A percentile compares a stretch with the other conserved stretches of the same genome.
Evolutionary conservation across 768 basidiomycete genomes (phyloP).

Genomic region (Mycena epipterygia): DNA sequence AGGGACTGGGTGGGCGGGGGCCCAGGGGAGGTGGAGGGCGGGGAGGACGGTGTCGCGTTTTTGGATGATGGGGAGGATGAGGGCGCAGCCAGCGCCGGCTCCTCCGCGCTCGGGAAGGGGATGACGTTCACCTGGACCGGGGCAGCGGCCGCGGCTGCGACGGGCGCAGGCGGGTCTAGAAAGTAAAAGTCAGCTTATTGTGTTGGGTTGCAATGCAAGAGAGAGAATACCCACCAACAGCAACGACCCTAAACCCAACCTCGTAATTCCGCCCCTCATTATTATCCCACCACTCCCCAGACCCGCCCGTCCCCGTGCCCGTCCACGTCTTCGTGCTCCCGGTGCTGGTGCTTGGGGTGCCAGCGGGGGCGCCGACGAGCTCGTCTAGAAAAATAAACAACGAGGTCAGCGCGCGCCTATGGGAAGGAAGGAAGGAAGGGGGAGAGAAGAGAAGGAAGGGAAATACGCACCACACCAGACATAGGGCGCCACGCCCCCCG

Average conservation of each 20-base stretch:
- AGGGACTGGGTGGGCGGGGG: background rate
- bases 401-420: background rate
- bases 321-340: slow-evolving; percentile 7
- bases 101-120: slow-evolving; percentile 14
- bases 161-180: background rate
- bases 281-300: slow-evolving; percentile 96
- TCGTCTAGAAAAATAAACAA: background rate
- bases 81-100: background rate
- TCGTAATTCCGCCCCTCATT: slow-evolving; percentile 85
- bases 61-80: slow-evolving; percentile 16
- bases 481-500: slow-evolving; percentile 32
- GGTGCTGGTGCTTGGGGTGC: background rate
- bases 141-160: background rate
- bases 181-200: background rate
- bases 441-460: background rate
- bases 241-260: slow-evolving; percentile 67
- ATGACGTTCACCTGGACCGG: background rate
- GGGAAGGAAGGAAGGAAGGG: background rate
- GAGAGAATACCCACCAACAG: background rate
- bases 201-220: background rate
- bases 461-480: slow-evolving; percentile 28
- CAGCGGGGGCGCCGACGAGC: background rate
- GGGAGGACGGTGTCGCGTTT: too few species aligned
- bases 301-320: slow-evolving; percentile 28
- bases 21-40: background rate